These are phyloP conservation scores for Rhexocercosporidium sp. DNA, from an alignment of 2,329 filamentous ascomycete genomes.

Conservation along the genomic window DNA sequence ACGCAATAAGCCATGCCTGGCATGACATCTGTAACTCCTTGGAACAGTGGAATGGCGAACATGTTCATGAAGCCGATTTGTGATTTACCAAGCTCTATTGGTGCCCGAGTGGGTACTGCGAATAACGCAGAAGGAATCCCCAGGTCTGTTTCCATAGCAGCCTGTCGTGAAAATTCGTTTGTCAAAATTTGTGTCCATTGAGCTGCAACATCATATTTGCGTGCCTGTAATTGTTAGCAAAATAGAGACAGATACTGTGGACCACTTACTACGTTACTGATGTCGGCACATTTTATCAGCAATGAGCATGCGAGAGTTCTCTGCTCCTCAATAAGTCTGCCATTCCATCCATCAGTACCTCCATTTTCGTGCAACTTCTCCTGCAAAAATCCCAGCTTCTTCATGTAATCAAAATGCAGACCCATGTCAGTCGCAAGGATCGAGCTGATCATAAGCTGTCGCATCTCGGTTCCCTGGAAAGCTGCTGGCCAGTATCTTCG, in stretches of 20 bases:
- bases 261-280: slow-evolving; percentile 89
- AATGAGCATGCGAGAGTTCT: slow-evolving; percentile 85
- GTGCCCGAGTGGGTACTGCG: slow-evolving; percentile 81
- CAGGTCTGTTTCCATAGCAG: slow-evolving; percentile 87
- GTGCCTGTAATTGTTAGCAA: slow-evolving; percentile 62
- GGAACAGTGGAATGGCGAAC: slow-evolving; percentile 91
- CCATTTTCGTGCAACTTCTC: slow-evolving; percentile 73
- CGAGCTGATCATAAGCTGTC: slow-evolving; percentile 93
- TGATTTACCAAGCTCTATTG: slow-evolving; percentile 80
- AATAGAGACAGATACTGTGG: neutral
- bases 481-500: slow-evolving; percentile 88
- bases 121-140: slow-evolving; percentile 88
- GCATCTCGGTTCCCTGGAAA: slow-evolving; percentile 79
- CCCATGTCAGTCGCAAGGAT: slow-evolving; percentile 98
- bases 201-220: slow-evolving; percentile 80
- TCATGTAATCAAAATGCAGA: slow-evolving; percentile 96
- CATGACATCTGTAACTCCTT: slow-evolving; percentile 83
- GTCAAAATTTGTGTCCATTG: slow-evolving; percentile 95
- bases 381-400: slow-evolving; percentile 80
- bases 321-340: slow-evolving; percentile 75
- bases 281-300: slow-evolving; percentile 97
- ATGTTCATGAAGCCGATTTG: slow-evolving; percentile 97
- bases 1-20: slow-evolving; percentile 85
- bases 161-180: slow-evolving; percentile 92
- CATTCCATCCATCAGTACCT: slow-evolving; percentile 75